phyloP scores from a whole-genome alignment of 352 stramenopile species.

The Pythium guiyangense region DNA sequence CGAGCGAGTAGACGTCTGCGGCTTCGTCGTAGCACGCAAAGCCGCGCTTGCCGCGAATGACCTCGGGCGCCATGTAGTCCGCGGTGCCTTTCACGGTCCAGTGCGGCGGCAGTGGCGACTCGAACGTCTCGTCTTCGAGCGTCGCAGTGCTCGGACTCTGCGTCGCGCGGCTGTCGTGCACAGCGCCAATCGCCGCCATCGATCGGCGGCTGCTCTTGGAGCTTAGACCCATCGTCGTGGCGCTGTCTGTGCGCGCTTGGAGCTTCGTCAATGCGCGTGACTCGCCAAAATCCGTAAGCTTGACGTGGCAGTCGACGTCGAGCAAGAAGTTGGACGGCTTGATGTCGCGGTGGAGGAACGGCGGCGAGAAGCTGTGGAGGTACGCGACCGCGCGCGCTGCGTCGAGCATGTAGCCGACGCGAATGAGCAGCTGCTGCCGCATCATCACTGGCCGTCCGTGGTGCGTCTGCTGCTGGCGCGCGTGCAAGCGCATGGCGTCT shows the following conservation, averaged over 20 bases:
- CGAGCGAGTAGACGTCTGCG: constrained; percentile 53
- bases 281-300: constrained; percentile 65
- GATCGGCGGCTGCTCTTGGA: not conserved
- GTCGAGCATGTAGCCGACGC: constrained; percentile 56
- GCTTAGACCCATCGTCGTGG: not conserved
- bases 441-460: not conserved
- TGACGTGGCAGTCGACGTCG: constrained; percentile 35
- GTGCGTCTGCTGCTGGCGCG: constrained; percentile 19
- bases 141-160: not conserved
- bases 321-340: constrained; percentile 92
- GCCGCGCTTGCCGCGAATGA: constrained; percentile 32
- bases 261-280: constrained; percentile 15
- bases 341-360: constrained; percentile 88
- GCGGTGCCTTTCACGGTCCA: constrained; percentile 50
- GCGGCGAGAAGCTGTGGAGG: constrained; percentile 58
- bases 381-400: constrained; percentile 55
- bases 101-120: not conserved
- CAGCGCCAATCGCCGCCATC: not conserved
- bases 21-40: constrained; percentile 32
- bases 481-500: constrained; percentile 29
- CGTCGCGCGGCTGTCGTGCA: not conserved
- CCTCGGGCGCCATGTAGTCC: constrained; percentile 54
- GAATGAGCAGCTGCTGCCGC: constrained; percentile 40
- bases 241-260: not conserved
- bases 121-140: constrained; percentile 24